Conservation (phyloP, 169 alveolate species). For the Babesia sp. region DNA sequence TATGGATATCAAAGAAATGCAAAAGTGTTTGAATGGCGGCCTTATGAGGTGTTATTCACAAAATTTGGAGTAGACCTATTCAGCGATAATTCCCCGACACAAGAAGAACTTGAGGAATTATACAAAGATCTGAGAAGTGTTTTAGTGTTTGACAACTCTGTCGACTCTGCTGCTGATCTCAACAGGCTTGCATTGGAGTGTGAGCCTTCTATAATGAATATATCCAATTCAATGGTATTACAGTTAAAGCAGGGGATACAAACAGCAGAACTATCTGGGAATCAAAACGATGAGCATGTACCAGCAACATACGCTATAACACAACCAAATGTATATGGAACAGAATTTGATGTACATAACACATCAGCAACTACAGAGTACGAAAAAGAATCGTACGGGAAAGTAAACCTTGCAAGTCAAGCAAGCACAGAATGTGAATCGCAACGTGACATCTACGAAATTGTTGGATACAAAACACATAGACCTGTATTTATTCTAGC, state of each 20-base stretch:
- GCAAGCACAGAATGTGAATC: not conserved
- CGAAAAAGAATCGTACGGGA: not conserved
- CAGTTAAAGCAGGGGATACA: not conserved
- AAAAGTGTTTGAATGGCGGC: slow-evolving; percentile 49
- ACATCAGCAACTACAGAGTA: not conserved
- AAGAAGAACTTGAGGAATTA: slow-evolving; percentile 3
- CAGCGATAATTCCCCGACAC: not conserved
- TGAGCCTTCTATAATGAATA: slow-evolving; percentile 28
- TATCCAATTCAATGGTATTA: slow-evolving; percentile 20
- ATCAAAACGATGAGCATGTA: not conserved
- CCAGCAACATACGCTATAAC: not conserved
- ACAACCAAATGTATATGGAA: not conserved
- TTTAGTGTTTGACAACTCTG: not conserved
- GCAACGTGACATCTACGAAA: not conserved
- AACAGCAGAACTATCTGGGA: not conserved
- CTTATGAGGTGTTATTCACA: slow-evolving; percentile 24
- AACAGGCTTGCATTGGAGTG: slow-evolving; percentile 14
- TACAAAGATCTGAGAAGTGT: slow-evolving; percentile 31
- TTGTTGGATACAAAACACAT: not conserved
- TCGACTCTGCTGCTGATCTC: slow-evolving; percentile 14
- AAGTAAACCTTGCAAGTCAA: not conserved
- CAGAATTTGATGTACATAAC: not conserved
- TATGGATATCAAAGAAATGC: slow-evolving; percentile 22
- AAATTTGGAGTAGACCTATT: slow-evolving; percentile 41
- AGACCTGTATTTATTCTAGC: slow-evolving; percentile 41